Base-by-base conservation (phyloP, 805 yeast genomes). In the Starmerella stellata region DNA sequence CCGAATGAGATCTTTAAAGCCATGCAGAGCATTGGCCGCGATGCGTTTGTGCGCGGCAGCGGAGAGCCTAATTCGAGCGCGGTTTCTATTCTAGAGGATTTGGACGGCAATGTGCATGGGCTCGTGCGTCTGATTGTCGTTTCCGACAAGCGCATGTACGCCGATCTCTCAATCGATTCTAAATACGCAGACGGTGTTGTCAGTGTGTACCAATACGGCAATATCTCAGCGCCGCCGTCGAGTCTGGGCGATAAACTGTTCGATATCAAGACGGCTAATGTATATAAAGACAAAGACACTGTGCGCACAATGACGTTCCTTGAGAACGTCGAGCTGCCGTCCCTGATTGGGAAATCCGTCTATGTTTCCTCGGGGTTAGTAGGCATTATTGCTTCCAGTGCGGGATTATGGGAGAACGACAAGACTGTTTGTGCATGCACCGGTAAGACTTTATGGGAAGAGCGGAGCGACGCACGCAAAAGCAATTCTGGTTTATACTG, bases 401-500 rank as follows among this genome's bases (percentile, higher is more conserved):
- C 98, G 1, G 98, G 98, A 14, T 79, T 74, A 20, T 90, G 96
- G 95, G 93, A 87, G 54, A 90, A 90, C 59, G 80, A 78, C 49
- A 87, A 87, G 59, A 74, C 74, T 43, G 93, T 87, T 2, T 87
- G 98, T 59, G 75, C 87, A 25, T 90, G 96, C 58, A 75, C 87
- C 14, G 98, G 98, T 15, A 82, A 83, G 65, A 80, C 94, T 0
- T 72, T 87, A 20, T 87, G 98, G 96, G 83, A 90, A 55, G 98
- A 87, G 57, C 66, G 95, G 40, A 58, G 63, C 36, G 94, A 82
- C 52, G 38, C 44, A 38, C 37, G 46, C 1, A 40, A 38, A 15
- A 17, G 15, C 8, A 29, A 29, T 13, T 9, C 7, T 13, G 32
- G 32, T 13, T 15, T 29, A 8, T 29, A 8, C 32, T 29, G 14